Base-by-base conservation (phyloP, 352 stramenopile genomes). In the Pythium phragmitis region DNA sequence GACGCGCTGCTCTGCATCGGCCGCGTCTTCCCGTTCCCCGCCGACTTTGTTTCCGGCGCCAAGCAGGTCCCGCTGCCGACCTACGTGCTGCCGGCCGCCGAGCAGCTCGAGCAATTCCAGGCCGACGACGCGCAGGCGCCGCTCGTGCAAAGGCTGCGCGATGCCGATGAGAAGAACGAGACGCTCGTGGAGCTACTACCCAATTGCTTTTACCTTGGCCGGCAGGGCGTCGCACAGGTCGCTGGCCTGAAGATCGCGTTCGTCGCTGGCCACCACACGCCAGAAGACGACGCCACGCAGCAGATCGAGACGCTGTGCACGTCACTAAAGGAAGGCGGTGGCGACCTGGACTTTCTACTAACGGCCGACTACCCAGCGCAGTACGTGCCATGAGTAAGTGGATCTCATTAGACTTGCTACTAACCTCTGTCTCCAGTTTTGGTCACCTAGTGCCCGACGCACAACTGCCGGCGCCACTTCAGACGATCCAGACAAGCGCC, bases 1-100 rank as follows among this genome's bases (percentile, higher is more conserved):
- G 76, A 90, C 39, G 67, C 77, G 41, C 75, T 94, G 3, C 46
- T 94, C 19, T 88, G 77, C 21, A 65, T 91, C 13, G 81, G 85
- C 26, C 65, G 74, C 33, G 82, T 72, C 53, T 75, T 89, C 26
- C 79, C 82, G 37, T 72, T 92, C 39, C 82, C 81, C 0, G 43
- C 53, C 4, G 73, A 77, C n/a, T 87, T 81, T 61, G 30, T 88
- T 2, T 57, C 36, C 23, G 77, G 74, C 23, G 60, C 51, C 30
- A 72, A 68, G 47, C n/a, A 56, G 4, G 75, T 78, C 14, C 82
- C 82, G 7, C 13, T 92, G 6, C 77, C 77, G 12, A 92, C 81
- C n/a, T 91, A 85, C 68, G 75, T 88, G 48, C 49, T 89, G 9
- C 65, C 73, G 2, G 79, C 69, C 8, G 34, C 70, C 51, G 76